phyloP scores from a whole-genome alignment of 768 basidiomycete species.

The Boletus huronensis region DNA sequence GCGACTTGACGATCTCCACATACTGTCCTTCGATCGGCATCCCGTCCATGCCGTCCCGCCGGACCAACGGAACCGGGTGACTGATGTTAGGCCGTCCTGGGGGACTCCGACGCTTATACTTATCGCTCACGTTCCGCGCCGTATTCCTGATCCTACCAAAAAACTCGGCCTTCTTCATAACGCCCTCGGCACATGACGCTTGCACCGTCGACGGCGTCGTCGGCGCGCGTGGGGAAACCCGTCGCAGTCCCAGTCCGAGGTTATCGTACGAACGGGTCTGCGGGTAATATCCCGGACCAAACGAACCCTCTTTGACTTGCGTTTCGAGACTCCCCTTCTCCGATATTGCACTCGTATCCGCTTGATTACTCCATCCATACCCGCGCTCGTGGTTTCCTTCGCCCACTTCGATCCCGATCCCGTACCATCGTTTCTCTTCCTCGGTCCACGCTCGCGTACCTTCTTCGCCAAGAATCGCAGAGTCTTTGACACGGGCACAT shows the following conservation, averaged over 20 bases:
- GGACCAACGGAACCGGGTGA: slow-evolving; percentile 48
- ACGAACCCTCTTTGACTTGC: slow-evolving; percentile 15
- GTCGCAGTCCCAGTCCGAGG: slow-evolving; percentile 47
- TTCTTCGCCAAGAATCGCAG: slow-evolving; percentile 58
- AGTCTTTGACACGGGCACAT: slow-evolving; percentile 56
- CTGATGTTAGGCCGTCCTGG: slow-evolving; percentile 52
- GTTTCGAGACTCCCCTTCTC: slow-evolving; percentile 35
- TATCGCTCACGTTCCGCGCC: slow-evolving; percentile 67
- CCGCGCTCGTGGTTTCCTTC: slow-evolving; percentile 18
- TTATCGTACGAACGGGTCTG: slow-evolving; percentile 19
- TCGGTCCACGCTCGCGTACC: slow-evolving; percentile 56
- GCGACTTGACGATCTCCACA: slow-evolving; percentile 28
- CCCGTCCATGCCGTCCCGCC: slow-evolving; percentile 14
- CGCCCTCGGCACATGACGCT: slow-evolving; percentile 40
- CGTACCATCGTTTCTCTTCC: slow-evolving; percentile 69
- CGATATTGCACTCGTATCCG: slow-evolving; percentile 24
- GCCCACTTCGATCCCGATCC: slow-evolving; percentile 37
- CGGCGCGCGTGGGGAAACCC: slow-evolving; percentile 46
- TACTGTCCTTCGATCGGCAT: slow-evolving; percentile 33
- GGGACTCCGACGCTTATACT: slow-evolving; percentile 39
- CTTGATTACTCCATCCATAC: slow-evolving; percentile 32
- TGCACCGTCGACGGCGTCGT: slow-evolving; percentile 35
- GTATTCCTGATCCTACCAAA: slow-evolving; percentile 59
- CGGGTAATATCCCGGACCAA: slow-evolving; percentile 16
- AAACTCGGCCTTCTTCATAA: slow-evolving; percentile 72